Evolutionary conservation across 108 stramenopile species (phyloP).

Genomic region (Fragilaria crotonensis): DNA sequence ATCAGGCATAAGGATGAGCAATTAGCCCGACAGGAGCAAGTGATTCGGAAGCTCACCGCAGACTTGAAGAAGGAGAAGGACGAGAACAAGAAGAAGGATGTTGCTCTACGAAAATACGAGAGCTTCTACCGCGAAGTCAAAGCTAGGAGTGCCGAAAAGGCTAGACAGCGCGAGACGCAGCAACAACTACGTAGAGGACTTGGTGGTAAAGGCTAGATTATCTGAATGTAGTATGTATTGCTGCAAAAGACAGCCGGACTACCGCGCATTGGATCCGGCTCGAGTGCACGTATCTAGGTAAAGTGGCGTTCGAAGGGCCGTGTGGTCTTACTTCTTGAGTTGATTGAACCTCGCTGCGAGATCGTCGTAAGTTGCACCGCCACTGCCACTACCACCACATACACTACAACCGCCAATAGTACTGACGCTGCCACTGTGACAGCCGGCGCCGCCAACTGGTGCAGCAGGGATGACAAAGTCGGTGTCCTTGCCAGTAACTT

Average conservation of each 20-base stretch:
- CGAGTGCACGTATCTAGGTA: too few relatives aligned
- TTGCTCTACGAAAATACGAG: slow-evolving; percentile 78
- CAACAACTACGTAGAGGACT: background rate
- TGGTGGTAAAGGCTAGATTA: background rate
- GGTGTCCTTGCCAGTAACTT: slow-evolving; percentile 8
- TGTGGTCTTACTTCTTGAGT: slow-evolving; percentile 43
- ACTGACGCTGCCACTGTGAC: slow-evolving; percentile 8
- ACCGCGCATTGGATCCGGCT: too few relatives aligned
- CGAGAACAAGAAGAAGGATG: slow-evolving; percentile 78
- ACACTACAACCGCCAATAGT: slow-evolving; percentile 4
- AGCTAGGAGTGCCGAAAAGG: slow-evolving; percentile 76
- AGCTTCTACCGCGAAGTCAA: slow-evolving; percentile 83
- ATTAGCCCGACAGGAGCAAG: slow-evolving; percentile 60
- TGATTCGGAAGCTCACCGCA: slow-evolving; percentile 65
- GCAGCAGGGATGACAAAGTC: slow-evolving; percentile 5
- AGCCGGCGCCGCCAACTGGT: slow-evolving; percentile 17
- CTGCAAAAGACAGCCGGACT: too few relatives aligned
- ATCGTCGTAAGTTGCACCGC: slow-evolving; percentile 42
- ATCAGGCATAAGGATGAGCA: slow-evolving; percentile 24
- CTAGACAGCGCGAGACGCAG: slow-evolving; percentile 17
- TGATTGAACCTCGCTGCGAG: slow-evolving; percentile 66
- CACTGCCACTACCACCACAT: slow-evolving; percentile 14
- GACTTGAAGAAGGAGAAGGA: slow-evolving; percentile 81
- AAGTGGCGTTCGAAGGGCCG: too few relatives aligned
- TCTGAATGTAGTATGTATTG: too few relatives aligned